These are phyloP conservation scores for Turritis glabra DNA, from an alignment of 345 rosid species.

Conservation along the genomic window DNA sequence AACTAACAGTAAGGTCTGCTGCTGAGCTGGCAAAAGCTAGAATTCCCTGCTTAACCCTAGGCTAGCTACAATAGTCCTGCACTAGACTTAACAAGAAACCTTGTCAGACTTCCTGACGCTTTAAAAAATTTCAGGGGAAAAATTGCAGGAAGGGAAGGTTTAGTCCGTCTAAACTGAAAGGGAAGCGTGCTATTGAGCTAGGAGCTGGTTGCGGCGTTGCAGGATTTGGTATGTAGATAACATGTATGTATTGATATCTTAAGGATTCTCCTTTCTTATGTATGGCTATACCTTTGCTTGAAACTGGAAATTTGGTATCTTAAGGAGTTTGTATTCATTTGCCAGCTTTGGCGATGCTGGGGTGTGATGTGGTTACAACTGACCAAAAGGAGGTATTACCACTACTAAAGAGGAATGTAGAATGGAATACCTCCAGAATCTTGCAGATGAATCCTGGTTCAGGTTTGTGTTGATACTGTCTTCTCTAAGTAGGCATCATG, in stretches of 20 bases:
- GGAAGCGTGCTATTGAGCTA: constrained; percentile 86
- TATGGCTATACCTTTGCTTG: constrained; percentile 10
- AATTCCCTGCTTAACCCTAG: not conserved
- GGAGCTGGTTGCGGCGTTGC: constrained; percentile 99
- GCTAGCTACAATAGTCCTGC: not conserved
- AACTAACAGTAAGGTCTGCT: not conserved
- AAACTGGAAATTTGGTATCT: constrained; percentile 3
- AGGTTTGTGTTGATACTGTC: constrained; percentile 40
- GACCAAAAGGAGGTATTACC: constrained; percentile 86
- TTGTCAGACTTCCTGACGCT: not conserved
- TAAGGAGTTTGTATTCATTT: constrained; percentile 13
- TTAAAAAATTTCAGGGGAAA: constrained; percentile 58
- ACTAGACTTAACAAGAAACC: not conserved
- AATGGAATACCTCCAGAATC: constrained; percentile 74
- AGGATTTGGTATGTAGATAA: constrained; percentile 75
- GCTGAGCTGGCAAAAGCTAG: not conserved
- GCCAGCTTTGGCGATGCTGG: constrained; percentile 88
- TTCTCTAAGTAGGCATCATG: constrained; percentile 1
- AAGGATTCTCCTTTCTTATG: constrained; percentile 5
- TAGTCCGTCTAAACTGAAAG: constrained; percentile 77
- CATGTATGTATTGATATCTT: constrained; percentile 22
- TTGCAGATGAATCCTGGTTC: constrained; percentile 68
- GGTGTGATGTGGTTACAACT: constrained; percentile 81
- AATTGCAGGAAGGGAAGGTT: constrained; percentile 88
- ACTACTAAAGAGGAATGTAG: constrained; percentile 71